Evolutionary conservation across 495 filamentous ascomycete species (phyloP), one percentile per base, ranked within the genome.

Genomic region (Usnea hakonensis): DNA sequence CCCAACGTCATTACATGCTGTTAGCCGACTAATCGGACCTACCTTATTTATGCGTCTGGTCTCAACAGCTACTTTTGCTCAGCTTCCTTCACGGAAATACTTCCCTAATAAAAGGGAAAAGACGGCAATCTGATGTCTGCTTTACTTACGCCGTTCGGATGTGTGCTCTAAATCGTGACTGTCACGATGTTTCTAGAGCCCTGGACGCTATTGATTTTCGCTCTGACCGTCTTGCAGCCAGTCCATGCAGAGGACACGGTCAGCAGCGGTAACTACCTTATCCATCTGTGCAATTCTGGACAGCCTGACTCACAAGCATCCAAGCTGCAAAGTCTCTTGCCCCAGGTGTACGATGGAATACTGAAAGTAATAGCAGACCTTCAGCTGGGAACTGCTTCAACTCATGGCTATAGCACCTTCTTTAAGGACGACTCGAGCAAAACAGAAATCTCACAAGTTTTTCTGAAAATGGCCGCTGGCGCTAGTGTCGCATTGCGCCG

Each of bases 381-480:
- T 11, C 32, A 56, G 19, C 17, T 36, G 19, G 53, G 53, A 4
- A 56, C 53, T 10, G 32, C 32, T 38, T 56, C 53, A 2, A n/a
- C 2, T 21, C 53, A 38, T 37, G 53, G 53, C 32, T 56, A 36
- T 16, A 26, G 53, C 19, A 17, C 32, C 19, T 56, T 56, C 23
- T 56, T 56, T 32, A 56, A 56, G 14, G 23, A 35, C 19, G 53
- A 56, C 36, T 35, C 32, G 32, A 56, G 36, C 32, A 56, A 36
- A 36, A 32, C 17, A 36, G 32, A 56, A 36, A 7, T 56, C 35
- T 13, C 36, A n/a, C 32, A 1, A 17, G 53, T 56, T 21, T 56
- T 26, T 37, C 19, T n/a, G 36, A n/a, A 23, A 21, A 56, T 56
- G 3, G 53, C 53, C 17, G 32, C 16, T 26, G 53, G 53, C 2